Base-by-base conservation (phyloP, 129 eudicot genomes). In the Mikania micrantha region DNA sequence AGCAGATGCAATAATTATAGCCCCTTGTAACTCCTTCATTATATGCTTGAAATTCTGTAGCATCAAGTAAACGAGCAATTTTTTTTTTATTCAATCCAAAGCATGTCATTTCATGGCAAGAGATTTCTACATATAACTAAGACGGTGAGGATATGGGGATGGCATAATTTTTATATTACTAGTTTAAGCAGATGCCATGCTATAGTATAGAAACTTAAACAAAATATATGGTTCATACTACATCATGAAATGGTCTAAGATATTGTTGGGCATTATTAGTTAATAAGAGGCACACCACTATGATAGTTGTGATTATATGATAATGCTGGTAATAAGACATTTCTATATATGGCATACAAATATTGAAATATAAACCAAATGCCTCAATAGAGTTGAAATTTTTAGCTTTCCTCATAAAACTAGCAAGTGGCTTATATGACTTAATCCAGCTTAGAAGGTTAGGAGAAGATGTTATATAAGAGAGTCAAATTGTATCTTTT, bases 11-110 rank as follows among this genome's bases (percentile, higher is more conserved):
- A 89, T 83, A 42, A 94, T 94, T 57, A 94, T 77, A 38, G 97
- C 95, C 77, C 97, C 99, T 73, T 94, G 99, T 45, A 89, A 79
- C 79, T 85, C 97, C 81, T 84, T 94, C 99, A 94, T 94, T 64
- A 90, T 85, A 74, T 94, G 97, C 95, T 78, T 94, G 78, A 94
- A 94, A 72, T 78, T 94, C 97, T 94, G 96, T 73, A 74, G 64
- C 31, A 58, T 5, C 40, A 27, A 49, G 48, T 21, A 52, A 50
- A 68, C 9, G 16, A 21, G 9, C 32, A 22, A 1, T 3, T 7
- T 52, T 4, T 3, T 24, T 52, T 21, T 22, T 21, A n/a, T 45
- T 42, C 15, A 45, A n/a, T n/a, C 40, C 45, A 22, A 21, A 63
- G 50, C 45, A 58, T 58, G 57, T 27, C 34, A 20, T 19, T 41